These are phyloP conservation scores for Kodamaea sp. DNA, from an alignment of 1,139 yeast genomes.

Conservation along the genomic window DNA sequence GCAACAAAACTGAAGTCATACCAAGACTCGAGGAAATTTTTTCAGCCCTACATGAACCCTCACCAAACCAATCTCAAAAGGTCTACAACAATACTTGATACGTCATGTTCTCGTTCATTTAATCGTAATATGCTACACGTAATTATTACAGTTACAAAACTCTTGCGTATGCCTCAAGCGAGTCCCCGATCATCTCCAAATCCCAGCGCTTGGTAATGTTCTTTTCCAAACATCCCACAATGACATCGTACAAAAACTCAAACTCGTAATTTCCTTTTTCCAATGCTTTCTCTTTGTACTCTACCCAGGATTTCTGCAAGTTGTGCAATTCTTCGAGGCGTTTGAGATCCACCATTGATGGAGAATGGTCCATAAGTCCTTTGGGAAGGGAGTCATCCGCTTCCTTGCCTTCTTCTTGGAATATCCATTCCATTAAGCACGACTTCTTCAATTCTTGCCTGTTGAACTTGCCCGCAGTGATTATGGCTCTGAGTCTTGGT, in stretches of 20 bases:
- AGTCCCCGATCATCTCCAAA: constrained; percentile 35
- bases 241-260: constrained; percentile 41
- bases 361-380: constrained; percentile 13
- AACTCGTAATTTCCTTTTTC: constrained; percentile 18
- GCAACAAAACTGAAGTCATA: too few species aligned
- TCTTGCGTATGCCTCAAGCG: constrained; percentile 7
- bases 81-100: too few species aligned
- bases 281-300: constrained; percentile 9
- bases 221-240: constrained; percentile 55
- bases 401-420: constrained; percentile 13
- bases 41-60: too few species aligned
- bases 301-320: constrained; percentile 26
- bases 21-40: too few species aligned
- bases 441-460: constrained; percentile 38
- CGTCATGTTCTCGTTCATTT: too few species aligned
- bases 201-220: constrained; percentile 55
- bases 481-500: constrained; percentile 74
- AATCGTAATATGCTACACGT: too few species aligned
- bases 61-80: too few species aligned
- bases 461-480: constrained; percentile 67
- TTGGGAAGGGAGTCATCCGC: constrained; percentile 8
- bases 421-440: constrained; percentile 30
- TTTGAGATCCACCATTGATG: constrained; percentile 25
- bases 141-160: too few species aligned
- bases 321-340: constrained; percentile 20